Conservation (phyloP, 1,284 basidiomycete species). For the Leccinum holopus region DNA sequence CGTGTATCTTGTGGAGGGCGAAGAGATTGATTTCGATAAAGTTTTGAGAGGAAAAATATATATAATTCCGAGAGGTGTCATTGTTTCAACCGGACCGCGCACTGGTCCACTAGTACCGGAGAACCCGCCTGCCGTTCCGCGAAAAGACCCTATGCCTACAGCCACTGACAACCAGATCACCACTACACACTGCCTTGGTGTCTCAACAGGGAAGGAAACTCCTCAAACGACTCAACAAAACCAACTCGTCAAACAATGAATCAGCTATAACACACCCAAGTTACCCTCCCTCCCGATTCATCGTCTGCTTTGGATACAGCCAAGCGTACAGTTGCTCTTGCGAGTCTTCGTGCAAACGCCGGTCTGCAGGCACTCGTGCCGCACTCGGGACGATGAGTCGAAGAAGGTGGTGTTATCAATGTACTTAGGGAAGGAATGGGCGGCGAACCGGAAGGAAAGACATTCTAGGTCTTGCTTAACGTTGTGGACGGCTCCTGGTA, state of each 20-base stretch:
- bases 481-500: too few relatives aligned
- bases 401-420: too few relatives aligned
- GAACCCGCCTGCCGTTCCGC: slow-evolving; percentile 83
- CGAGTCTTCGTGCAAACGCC: slow-evolving; percentile 66
- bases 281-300: slow-evolving; percentile 71
- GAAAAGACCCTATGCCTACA: slow-evolving; percentile 44
- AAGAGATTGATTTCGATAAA: slow-evolving; percentile 96
- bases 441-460: too few relatives aligned
- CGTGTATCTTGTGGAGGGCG: slow-evolving; percentile 93
- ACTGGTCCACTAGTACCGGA: slow-evolving; percentile 97
- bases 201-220: slow-evolving; percentile 39
- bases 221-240: slow-evolving; percentile 49
- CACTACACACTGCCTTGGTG: slow-evolving; percentile 21
- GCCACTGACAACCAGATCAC: slow-evolving; percentile 34
- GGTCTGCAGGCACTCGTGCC: too few relatives aligned
- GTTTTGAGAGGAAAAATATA: slow-evolving; percentile 83
- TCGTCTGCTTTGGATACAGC: slow-evolving; percentile 44
- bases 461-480: too few relatives aligned
- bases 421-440: too few relatives aligned
- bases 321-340: slow-evolving; percentile 85
- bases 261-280: slow-evolving; percentile 91
- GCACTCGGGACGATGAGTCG: too few relatives aligned
- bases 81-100: slow-evolving; percentile 75
- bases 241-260: slow-evolving; percentile 85
- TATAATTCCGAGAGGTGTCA: slow-evolving; percentile 61